Conservation (phyloP, 2,329 filamentous ascomycete species). For the Pseudogymnoascus sp. region DNA sequence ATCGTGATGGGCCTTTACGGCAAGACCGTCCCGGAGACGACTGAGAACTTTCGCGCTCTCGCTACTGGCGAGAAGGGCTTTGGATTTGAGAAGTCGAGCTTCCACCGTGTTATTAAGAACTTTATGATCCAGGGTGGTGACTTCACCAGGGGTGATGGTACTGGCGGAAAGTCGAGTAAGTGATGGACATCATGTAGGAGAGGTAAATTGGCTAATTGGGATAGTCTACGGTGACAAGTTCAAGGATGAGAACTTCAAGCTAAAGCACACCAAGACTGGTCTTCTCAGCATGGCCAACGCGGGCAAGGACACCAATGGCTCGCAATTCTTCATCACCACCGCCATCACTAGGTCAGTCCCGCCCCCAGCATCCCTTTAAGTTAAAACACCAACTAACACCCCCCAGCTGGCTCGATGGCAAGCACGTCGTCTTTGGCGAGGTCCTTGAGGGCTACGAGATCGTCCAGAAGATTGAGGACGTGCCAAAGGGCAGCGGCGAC, state of each 20-base stretch:
- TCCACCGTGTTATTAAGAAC: constrained; percentile 84
- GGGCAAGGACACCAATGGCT: constrained; percentile 78
- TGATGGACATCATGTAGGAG: constrained; percentile 18
- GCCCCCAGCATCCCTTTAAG: too few species aligned
- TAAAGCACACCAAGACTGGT: constrained; percentile 82
- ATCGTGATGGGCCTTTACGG: constrained; percentile 79
- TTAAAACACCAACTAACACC: constrained; percentile 14
- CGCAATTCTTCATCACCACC: constrained; percentile 87
- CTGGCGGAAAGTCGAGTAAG: constrained; percentile 76
- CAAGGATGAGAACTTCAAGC: constrained; percentile 88
- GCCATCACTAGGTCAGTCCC: constrained; percentile 58
- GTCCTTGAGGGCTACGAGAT: constrained; percentile 79
- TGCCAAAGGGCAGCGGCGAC: constrained; percentile 55
- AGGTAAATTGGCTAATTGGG: constrained; percentile 14
- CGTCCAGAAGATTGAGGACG: constrained; percentile 69
- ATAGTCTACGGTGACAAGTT: constrained; percentile 76
- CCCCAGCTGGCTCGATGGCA: constrained; percentile 67
- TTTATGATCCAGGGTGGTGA: constrained; percentile 93
- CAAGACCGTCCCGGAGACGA: constrained; percentile 73
- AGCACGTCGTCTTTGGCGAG: constrained; percentile 82
- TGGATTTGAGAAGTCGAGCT: constrained; percentile 70
- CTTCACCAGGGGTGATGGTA: constrained; percentile 75
- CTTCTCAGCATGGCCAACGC: constrained; percentile 80
- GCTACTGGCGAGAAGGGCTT: constrained; percentile 81
- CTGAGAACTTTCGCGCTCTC: constrained; percentile 68